Evolutionary conservation across 2,329 filamentous ascomycete genomes (phyloP).

Genomic region (Colletotrichum filicis): DNA sequence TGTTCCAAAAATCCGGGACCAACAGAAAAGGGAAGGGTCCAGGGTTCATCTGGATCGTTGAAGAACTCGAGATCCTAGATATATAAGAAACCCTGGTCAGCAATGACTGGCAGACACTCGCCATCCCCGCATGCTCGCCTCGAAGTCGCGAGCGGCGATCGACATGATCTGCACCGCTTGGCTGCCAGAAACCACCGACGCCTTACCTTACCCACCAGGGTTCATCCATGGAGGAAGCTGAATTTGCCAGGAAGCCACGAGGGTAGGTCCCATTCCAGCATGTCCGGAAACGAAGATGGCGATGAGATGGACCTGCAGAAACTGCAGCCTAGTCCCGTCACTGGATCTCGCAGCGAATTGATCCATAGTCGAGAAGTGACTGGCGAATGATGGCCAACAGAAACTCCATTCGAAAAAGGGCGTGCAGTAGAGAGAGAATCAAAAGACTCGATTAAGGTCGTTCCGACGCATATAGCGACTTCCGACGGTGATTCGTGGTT

Average conservation of each 20-base stretch:
- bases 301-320: conserved; percentile 31
- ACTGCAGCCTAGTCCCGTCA: conserved; percentile 26
- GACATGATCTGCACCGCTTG: conserved; percentile 16
- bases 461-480: not conserved
- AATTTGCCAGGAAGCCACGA: conserved; percentile 27
- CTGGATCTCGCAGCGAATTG: conserved; percentile 34
- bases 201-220: conserved; percentile 32
- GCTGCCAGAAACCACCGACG: conserved; percentile 5
- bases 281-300: not conserved
- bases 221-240: conserved; percentile 19
- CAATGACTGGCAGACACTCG: not conserved
- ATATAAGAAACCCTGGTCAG: conserved; percentile 6
- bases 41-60: conserved; percentile 23
- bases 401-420: not conserved
- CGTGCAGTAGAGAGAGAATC: not conserved
- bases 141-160: conserved; percentile 19
- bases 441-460: not conserved
- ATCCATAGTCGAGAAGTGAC: conserved; percentile 29
- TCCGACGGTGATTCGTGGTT: conserved; percentile 18
- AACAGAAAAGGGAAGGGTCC: conserved; percentile 16
- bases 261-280: conserved; percentile 7
- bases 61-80: conserved; percentile 25
- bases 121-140: conserved; percentile 28
- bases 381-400: conserved; percentile 15
- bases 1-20: conserved; percentile 24